Conservation (phyloP, 2,329 filamentous ascomycete genomes). For the Xylariaceae sp. region DNA sequence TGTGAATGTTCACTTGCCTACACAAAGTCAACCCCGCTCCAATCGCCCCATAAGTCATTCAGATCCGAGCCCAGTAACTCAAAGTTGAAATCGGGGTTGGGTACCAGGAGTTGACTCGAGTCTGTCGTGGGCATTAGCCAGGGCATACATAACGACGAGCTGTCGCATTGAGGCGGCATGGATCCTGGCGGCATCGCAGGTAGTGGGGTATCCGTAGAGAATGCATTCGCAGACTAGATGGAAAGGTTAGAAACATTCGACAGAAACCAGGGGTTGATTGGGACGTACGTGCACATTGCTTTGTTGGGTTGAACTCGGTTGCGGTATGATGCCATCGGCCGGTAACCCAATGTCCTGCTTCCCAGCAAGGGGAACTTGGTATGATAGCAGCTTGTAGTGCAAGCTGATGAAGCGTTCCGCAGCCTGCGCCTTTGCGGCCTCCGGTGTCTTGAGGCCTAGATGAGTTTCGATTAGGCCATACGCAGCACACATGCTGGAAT, state of each 20-base stretch:
- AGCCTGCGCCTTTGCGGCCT: conserved; percentile 53
- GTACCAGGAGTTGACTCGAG: conserved; percentile 33
- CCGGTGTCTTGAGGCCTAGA: conserved; percentile 51
- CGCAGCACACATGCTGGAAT: conserved; percentile 58
- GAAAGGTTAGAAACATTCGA: conserved; percentile 26
- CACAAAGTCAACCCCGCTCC: conserved; percentile 22
- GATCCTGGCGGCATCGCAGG: conserved; percentile 22
- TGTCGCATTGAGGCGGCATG: conserved; percentile 25
- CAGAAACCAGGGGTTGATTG: not conserved
- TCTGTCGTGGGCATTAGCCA: conserved; percentile 32
- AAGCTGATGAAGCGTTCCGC: conserved; percentile 56
- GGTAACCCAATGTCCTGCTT: conserved; percentile 26
- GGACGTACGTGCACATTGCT: conserved; percentile 21
- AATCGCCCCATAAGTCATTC: conserved; percentile 52
- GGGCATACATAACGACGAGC: conserved; percentile 30
- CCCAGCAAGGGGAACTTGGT: conserved; percentile 44
- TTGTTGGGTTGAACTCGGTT: conserved; percentile 21
- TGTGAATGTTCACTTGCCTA: conserved; percentile 2
- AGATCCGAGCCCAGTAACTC: conserved; percentile 50
- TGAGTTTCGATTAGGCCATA: conserved; percentile 55
- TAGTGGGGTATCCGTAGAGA: conserved; percentile 31
- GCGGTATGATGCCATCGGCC: conserved; percentile 22
- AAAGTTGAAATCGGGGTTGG: conserved; percentile 50
- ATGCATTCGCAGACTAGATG: conserved; percentile 39
- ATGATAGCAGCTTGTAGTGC: conserved; percentile 52